Conservation (phyloP, 2,329 filamentous ascomycete species). For the Cladophialophora psammophila region DNA sequence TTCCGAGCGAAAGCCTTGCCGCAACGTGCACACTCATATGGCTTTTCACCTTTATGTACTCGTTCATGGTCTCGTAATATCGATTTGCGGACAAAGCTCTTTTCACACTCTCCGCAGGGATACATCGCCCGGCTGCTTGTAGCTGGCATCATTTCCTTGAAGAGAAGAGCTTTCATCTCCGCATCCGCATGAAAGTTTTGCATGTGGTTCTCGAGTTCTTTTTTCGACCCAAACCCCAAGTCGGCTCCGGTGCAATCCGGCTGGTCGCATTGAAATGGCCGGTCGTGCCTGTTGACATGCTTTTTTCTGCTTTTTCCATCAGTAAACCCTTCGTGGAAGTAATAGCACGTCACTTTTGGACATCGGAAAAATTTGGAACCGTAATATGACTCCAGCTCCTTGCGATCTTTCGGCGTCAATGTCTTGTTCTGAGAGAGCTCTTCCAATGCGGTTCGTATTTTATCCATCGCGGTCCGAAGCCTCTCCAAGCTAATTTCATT, state of each 20-base stretch:
- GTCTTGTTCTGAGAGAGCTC: neutral
- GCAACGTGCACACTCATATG: slow-evolving; percentile 44
- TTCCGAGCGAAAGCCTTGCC: slow-evolving; percentile 46
- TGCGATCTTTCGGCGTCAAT: neutral
- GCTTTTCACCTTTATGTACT: slow-evolving; percentile 49
- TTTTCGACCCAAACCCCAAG: slow-evolving; percentile 52
- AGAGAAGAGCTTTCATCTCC: slow-evolving; percentile 34
- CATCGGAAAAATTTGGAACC: slow-evolving; percentile 54
- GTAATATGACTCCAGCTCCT: slow-evolving; percentile 45
- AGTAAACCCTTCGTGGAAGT: slow-evolving; percentile 55
- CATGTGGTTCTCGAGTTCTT: slow-evolving; percentile 49
- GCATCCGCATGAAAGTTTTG: slow-evolving; percentile 43
- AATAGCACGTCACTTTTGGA: slow-evolving; percentile 50
- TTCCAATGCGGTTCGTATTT: neutral
- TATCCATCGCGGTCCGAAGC: neutral
- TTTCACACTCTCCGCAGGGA: neutral
- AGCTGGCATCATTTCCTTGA: slow-evolving; percentile 23
- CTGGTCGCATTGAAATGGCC: neutral
- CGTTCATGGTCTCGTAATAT: neutral
- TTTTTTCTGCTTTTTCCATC: slow-evolving; percentile 43
- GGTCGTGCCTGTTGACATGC: slow-evolving; percentile 49
- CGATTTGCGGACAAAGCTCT: neutral
- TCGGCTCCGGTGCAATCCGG: neutral
- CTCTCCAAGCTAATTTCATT: neutral
- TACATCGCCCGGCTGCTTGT: slow-evolving; percentile 34